Evolutionary conservation across 2,329 filamentous ascomycete genomes (phyloP).

Genomic region (Nannizzia gypsea): DNA sequence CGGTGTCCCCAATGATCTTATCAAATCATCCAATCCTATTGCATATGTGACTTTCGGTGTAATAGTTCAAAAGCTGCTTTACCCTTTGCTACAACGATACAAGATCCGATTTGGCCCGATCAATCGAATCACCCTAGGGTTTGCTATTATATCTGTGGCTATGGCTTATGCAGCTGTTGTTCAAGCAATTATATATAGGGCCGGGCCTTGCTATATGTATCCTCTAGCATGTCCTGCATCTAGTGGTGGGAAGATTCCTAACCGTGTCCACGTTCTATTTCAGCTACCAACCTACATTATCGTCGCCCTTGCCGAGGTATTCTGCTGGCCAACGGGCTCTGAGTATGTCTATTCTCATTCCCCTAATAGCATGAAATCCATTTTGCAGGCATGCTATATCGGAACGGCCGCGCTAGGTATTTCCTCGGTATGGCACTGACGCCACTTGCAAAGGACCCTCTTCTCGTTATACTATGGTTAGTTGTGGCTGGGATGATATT

Average conservation of each 20-base stretch:
- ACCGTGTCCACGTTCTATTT: constrained; percentile 6
- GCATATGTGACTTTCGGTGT: constrained; percentile 47
- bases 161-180: constrained; percentile 48
- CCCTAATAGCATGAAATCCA: constrained; percentile 29
- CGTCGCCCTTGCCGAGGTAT: constrained; percentile 20
- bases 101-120: constrained; percentile 49
- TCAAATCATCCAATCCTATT: constrained; percentile 49
- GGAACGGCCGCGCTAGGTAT: constrained; percentile 13
- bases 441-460: constrained; percentile 11
- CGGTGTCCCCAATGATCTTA: constrained; percentile 48
- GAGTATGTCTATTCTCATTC: constrained; percentile 63
- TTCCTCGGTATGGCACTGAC: constrained; percentile 12
- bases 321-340: constrained; percentile 42
- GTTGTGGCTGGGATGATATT: constrained; percentile 11
- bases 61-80: constrained; percentile 38
- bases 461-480: constrained; percentile 11
- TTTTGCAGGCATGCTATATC: constrained; percentile 19
- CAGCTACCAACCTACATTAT: constrained; percentile 16
- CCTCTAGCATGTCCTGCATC: constrained; percentile 5
- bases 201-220: constrained; percentile 7
- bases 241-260: constrained; percentile 2
- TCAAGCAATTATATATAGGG: constrained; percentile 47
- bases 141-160: constrained; percentile 39
- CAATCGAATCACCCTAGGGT: constrained; percentile 44
- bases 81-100: constrained; percentile 42